A percentile compares a stretch with the other conserved stretches of the same genome.
These are phyloP conservation scores for Lepiota venenata DNA, from an alignment of 768 basidiomycete species.

Conservation along the genomic window DNA sequence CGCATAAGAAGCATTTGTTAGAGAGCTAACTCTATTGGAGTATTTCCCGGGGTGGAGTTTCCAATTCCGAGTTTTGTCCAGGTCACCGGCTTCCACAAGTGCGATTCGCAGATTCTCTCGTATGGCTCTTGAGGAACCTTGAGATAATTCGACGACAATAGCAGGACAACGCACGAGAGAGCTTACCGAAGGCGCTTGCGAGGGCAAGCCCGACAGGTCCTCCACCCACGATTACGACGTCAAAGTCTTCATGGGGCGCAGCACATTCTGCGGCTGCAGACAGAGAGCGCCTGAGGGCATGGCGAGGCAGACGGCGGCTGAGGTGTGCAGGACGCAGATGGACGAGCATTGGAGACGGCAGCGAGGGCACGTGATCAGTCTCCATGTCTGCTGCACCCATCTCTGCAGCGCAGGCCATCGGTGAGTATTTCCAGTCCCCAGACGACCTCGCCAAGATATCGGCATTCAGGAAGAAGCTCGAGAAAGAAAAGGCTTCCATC, in stretches of 20 bases:
- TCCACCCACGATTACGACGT: conserved; percentile 93
- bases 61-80: conserved; percentile 72
- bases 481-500: conserved; percentile 95
- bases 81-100: conserved; percentile 79
- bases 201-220: conserved; percentile 91
- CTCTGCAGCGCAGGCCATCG: conserved; percentile 83
- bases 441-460: conserved; percentile 90
- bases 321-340: not conserved
- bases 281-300: not conserved
- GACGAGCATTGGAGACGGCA: not conserved
- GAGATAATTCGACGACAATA: conserved; percentile 1
- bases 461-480: conserved; percentile 88
- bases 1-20: conserved; percentile 68
- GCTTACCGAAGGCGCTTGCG: conserved; percentile 79
- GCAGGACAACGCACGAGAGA: not conserved
- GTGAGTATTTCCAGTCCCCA: conserved; percentile 89
- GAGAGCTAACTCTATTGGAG: conserved; percentile 85
- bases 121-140: conserved; percentile 53
- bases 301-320: not conserved
- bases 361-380: not conserved
- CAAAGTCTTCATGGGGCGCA: conserved; percentile 47
- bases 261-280: not conserved
- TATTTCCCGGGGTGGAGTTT: conserved; percentile 45
- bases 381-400: conserved; percentile 50
- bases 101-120: conserved; percentile 58